A percentile compares a stretch with the other conserved stretches of the same genome.
phyloP scores from a whole-genome alignment of 176 grass and related monocot genomes.

The barley (Hordeum vulgare) region MorexV3_pseudomolecules_assembly NC_058518.1:479109445-479109944 shows the following conservation, averaged over 20 bases:
- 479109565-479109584: slow-evolving; percentile 12
- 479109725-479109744: no score
- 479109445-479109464: neutral
- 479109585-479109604: neutral
- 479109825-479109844: neutral
- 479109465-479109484: slow-evolving; percentile 20
- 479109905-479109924: neutral
- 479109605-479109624: neutral
- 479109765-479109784: no score
- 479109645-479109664: no score
- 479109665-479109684: neutral
- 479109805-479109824: neutral
- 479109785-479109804: neutral
- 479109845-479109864: neutral
- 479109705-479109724: neutral
- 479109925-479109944: no score
- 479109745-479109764: no score
- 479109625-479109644: neutral
- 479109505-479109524: slow-evolving; percentile 25
- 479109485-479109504: slow-evolving; percentile 22
- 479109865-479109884: neutral
- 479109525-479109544: neutral
- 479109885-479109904: neutral
- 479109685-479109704: neutral
- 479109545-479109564: slow-evolving; percentile 4